Percentiles rank a stretch among this genome's conserved stretches.
Conservation (phyloP, 495 filamentous ascomycete genomes). For the Penicillium mononematosum region DNA sequence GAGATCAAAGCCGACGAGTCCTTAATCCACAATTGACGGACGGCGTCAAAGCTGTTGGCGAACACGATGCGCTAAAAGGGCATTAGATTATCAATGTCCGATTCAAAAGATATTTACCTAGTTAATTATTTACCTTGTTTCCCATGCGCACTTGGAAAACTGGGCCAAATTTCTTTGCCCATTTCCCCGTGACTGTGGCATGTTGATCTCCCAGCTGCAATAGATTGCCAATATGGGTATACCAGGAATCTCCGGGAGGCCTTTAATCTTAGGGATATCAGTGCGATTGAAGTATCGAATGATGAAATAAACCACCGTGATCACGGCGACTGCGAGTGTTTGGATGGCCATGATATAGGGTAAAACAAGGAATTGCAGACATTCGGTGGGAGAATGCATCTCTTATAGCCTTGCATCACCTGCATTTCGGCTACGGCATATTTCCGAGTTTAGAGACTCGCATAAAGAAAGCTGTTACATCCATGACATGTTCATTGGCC, state of each 20-base stretch:
- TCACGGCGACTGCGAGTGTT: conserved; percentile 41
- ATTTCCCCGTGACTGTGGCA: conserved; percentile 51
- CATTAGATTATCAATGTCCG: background rate
- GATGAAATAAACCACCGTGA: conserved; percentile 49
- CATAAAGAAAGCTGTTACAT: background rate
- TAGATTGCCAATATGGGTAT: conserved; percentile 61
- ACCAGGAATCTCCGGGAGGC: conserved; percentile 61
- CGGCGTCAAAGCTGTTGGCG: conserved; percentile 67
- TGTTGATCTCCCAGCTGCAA: conserved; percentile 58
- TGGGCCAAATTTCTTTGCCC: conserved; percentile 61
- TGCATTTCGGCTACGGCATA: conserved; percentile 7
- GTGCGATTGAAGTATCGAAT: conserved; percentile 56
- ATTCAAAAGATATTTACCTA: background rate
- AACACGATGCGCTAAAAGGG: conserved; percentile 58
- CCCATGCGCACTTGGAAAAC: conserved; percentile 69
- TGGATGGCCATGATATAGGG: conserved; percentile 41
- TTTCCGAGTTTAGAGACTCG: conserved; percentile 11
- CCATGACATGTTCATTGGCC: too few relatives aligned
- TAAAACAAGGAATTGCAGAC: background rate
- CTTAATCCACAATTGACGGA: conserved; percentile 67
- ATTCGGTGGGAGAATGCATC: background rate
- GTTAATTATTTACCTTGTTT: conserved; percentile 50
- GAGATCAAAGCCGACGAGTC: conserved; percentile 71
- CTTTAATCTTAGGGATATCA: conserved; percentile 62
- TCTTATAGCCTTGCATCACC: conserved; percentile 7